Evolutionary conservation across 2,329 filamentous ascomycete genomes (phyloP).

Genomic region (Fusarium humuli): DNA sequence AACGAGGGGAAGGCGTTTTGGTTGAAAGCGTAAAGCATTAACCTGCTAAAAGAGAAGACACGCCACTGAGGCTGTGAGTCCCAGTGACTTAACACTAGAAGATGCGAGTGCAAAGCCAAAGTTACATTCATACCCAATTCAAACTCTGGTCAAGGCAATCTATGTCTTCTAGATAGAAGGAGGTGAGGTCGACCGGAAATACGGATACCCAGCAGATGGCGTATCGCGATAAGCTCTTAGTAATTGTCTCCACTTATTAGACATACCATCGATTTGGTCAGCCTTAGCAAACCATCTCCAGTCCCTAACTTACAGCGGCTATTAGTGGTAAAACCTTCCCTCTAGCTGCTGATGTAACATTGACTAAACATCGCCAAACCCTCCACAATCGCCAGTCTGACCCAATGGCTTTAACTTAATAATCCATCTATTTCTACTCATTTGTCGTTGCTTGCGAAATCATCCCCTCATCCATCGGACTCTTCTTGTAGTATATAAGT

Average conservation of each 20-base stretch:
- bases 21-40: not conserved
- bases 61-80: not conserved
- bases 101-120: not conserved
- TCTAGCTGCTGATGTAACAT: constrained; percentile 45
- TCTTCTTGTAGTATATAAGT: constrained; percentile 39
- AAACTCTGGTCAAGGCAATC: not conserved
- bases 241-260: constrained; percentile 30
- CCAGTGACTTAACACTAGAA: not conserved
- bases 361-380: constrained; percentile 42
- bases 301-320: not conserved
- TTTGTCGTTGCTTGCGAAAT: constrained; percentile 35
- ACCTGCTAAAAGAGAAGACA: not conserved
- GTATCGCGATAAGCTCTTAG: constrained; percentile 25
- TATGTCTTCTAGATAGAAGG: not conserved
- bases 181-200: constrained; percentile 19
- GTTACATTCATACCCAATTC: not conserved
- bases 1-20: not conserved
- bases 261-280: constrained; percentile 34
- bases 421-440: constrained; percentile 40
- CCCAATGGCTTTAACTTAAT: constrained; percentile 17
- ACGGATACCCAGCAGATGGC: constrained; percentile 14
- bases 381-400: constrained; percentile 26
- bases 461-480: constrained; percentile 23
- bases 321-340: constrained; percentile 11
- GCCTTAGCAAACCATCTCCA: constrained; percentile 33